phyloP scores from a whole-genome alignment of 2,329 filamentous ascomycete species.

The Chrysoporthe puriensis region DNA sequence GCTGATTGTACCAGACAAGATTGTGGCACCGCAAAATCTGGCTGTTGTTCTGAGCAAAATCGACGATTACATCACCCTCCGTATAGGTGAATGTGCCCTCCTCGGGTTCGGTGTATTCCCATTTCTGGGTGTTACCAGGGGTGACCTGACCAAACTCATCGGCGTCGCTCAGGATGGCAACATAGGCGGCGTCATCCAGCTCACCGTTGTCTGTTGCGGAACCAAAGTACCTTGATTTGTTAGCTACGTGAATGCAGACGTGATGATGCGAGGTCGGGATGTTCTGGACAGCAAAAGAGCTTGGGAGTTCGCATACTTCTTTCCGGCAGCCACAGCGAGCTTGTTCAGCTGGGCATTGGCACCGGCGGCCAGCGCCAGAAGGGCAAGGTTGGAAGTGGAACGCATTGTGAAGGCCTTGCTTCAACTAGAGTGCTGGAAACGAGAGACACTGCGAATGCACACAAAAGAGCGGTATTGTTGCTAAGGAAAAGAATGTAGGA shows the following conservation, averaged over 20 bases:
- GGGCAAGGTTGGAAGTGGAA: conserved; percentile 24
- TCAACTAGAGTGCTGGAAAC: conserved; percentile 10
- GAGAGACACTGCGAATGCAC: conserved; percentile 17
- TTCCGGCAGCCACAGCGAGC: conserved; percentile 58
- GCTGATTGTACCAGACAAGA: conserved; percentile 55
- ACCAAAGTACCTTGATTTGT: conserved; percentile 57
- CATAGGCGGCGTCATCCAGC: conserved; percentile 58
- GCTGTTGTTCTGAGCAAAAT: conserved; percentile 50
- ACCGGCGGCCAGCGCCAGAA: conserved; percentile 28
- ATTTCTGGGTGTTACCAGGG: conserved; percentile 67
- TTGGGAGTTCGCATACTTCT: conserved; percentile 36
- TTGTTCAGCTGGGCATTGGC: conserved; percentile 47
- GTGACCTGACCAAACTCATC: conserved; percentile 68
- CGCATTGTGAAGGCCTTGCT: conserved; percentile 28
- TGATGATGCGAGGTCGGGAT: neutral
- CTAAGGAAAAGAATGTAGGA: neutral
- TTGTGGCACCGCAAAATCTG: conserved; percentile 67
- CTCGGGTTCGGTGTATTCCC: conserved; percentile 63
- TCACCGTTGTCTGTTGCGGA: conserved; percentile 65
- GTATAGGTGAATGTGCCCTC: conserved; percentile 61
- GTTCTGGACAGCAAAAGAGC: neutral
- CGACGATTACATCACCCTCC: conserved; percentile 56
- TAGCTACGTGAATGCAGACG: neutral
- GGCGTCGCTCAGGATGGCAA: conserved; percentile 55
- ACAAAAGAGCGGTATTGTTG: neutral